Evolutionary conservation across 345 rosid genomes (phyloP).

Genomic region (Brassica cretica): DNA sequence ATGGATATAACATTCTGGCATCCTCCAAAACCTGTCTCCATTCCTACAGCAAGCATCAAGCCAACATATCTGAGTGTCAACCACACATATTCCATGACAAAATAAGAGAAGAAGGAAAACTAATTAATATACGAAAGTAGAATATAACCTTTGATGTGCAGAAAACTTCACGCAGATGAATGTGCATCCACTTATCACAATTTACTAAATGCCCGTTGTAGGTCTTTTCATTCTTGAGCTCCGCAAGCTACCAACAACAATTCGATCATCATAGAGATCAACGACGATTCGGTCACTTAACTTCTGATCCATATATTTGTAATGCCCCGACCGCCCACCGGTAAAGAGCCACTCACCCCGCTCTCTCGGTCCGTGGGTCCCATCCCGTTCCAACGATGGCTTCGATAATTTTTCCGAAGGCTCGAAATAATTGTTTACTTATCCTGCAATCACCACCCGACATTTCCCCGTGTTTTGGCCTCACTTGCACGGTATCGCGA

Average conservation of each 20-base stretch:
- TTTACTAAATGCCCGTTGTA: conserved; percentile 94
- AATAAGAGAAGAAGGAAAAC: neutral
- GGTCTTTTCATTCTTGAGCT: conserved; percentile 92
- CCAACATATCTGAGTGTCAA: neutral
- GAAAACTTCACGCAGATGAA: conserved; percentile 95
- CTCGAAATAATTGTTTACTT: too few relatives aligned
- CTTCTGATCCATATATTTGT: too few relatives aligned
- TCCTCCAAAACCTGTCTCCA: conserved; percentile 98
- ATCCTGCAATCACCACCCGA: too few relatives aligned
- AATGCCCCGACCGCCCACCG: too few relatives aligned
- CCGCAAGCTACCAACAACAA: conserved; percentile 64
- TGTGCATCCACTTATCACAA: conserved; percentile 97
- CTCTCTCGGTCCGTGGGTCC: too few relatives aligned
- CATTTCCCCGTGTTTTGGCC: too few relatives aligned
- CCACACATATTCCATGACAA: neutral
- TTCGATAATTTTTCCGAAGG: too few relatives aligned
- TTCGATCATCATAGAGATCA: conserved; percentile 14
- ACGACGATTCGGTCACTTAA: too few relatives aligned
- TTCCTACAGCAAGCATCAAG: conserved; percentile 73
- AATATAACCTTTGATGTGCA: conserved; percentile 83
- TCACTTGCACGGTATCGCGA: too few relatives aligned
- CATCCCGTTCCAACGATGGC: too few relatives aligned
- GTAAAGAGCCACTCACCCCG: too few relatives aligned
- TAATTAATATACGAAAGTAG: neutral
- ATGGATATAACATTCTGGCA: conserved; percentile 99